A percentile compares a stretch with the other conserved stretches of the same genome.
These are phyloP conservation scores for Cutaneotrichosporon curvatum DNA, from an alignment of 1,284 basidiomycete genomes.

Conservation along the genomic window DNA sequence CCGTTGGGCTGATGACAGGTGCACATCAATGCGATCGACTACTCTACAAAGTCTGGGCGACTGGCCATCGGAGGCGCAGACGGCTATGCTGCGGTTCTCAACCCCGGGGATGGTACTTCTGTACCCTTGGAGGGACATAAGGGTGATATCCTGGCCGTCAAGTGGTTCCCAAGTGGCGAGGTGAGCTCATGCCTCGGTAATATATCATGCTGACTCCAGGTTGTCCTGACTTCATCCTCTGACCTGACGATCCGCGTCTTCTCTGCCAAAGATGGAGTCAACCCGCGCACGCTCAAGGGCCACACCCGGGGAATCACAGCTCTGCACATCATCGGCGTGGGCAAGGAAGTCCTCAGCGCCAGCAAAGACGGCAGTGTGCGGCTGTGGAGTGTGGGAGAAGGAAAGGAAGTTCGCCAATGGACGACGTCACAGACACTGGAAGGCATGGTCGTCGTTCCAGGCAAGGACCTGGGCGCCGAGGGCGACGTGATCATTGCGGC, in stretches of 20 bases:
- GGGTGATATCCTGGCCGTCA: slow-evolving; percentile 44
- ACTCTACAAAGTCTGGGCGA: slow-evolving; percentile 30
- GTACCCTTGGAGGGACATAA: slow-evolving; percentile 45
- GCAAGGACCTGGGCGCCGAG: slow-evolving; percentile 23
- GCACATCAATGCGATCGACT: slow-evolving; percentile 38
- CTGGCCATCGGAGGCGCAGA: slow-evolving; percentile 44
- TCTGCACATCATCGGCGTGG: slow-evolving; percentile 57
- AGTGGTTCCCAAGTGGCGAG: slow-evolving; percentile 42
- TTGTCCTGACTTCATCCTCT: slow-evolving; percentile 45
- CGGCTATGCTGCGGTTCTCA: slow-evolving; percentile 40
- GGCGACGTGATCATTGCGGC: slow-evolving; percentile 49
- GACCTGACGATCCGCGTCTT: slow-evolving; percentile 47
- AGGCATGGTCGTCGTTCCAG: slow-evolving; percentile 23
- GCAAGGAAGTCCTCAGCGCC: slow-evolving; percentile 56
- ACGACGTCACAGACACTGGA: slow-evolving; percentile 25
- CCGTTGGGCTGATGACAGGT: slow-evolving; percentile 4
- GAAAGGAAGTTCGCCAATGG: slow-evolving; percentile 49
- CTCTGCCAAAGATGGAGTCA: slow-evolving; percentile 36
- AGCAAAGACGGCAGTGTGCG: slow-evolving; percentile 63
- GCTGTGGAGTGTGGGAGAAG: slow-evolving; percentile 65
- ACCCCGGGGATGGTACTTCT: slow-evolving; percentile 13
- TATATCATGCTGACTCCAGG: slow-evolving; percentile 26
- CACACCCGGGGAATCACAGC: slow-evolving; percentile 57
- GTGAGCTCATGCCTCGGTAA: slow-evolving; percentile 10
- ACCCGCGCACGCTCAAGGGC: slow-evolving; percentile 57